Evolutionary conservation across 805 yeast species (phyloP), one percentile per base, ranked within the genome.

Genomic region (Saturnispora dispora): DNA sequence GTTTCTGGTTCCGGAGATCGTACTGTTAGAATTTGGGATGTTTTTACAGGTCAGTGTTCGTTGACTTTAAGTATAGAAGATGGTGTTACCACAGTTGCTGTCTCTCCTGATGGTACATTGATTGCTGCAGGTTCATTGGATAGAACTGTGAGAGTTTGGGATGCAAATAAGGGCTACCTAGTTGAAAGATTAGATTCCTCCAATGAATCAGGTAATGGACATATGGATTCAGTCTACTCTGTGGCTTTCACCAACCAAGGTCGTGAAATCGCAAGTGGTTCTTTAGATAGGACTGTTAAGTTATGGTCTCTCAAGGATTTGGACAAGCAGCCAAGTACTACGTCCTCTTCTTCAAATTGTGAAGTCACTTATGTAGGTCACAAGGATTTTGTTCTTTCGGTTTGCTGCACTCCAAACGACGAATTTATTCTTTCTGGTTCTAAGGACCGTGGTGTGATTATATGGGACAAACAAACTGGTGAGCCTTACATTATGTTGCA

Each of bases 71-170:
- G 89, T 17, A 90, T 91, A 61, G 97, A 91, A 70, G 98, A 91
- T 67, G 99, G 99, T 60, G 98, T 91, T 50, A 91, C 99, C 51
- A 91, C 99, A 0, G 97, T 91, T 45, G 96, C 97, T 20, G 91
- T 91, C 41, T 87, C 96, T 8, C 97, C 97, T 47, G 95, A 91
- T 68, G 96, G 97, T 39, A 81, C 83, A 60, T 79, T 82, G 60
- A 88, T 93, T 61, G 98, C 97, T 39, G 98, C 97, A 17, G 99
- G 99, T 47, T 86, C 96, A 35, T 78, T 91, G 58, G 99, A 91
- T 72, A 79, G 95, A 70, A 85, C 96, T 32, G 97, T 93, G 48
- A 79, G 98, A 56, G 96, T 93, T 46, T 91, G 98, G 97, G 96
- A 91, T 71, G 85, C 96, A 9, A 79, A 86, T 45, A 85, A 95